A percentile compares a stretch with the other conserved stretches of the same genome.
Conservation (phyloP, 2,329 filamentous ascomycete species). For the Alternaria infectoria region DNA sequence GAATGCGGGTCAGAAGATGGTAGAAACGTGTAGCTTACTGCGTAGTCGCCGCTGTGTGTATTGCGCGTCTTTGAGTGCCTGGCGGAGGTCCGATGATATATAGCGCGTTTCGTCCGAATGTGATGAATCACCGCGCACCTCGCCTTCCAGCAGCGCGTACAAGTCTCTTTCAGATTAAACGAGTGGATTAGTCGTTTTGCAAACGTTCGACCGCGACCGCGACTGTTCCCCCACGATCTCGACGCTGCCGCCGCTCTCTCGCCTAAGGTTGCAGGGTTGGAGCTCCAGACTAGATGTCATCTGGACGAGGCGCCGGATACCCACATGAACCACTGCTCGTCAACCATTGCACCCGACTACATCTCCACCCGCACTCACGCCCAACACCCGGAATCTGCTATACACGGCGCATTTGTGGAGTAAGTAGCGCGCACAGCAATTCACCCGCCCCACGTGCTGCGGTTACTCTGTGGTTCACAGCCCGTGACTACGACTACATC, state of each 20-base stretch:
- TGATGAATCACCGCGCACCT: slow-evolving; percentile 14
- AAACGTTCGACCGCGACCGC: background rate
- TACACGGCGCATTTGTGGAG: slow-evolving; percentile 10
- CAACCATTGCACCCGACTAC: slow-evolving; percentile 12
- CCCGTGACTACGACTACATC: slow-evolving; percentile 5
- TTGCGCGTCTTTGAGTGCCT: slow-evolving; percentile 46
- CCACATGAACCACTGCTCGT: slow-evolving; percentile 28
- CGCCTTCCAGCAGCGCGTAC: slow-evolving; percentile 1
- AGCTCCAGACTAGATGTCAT: slow-evolving; percentile 31
- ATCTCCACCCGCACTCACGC: slow-evolving; percentile 8
- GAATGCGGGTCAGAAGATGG: background rate
- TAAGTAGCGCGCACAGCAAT: slow-evolving; percentile 14
- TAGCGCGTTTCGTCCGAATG: slow-evolving; percentile 21
- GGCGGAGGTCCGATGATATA: slow-evolving; percentile 23
- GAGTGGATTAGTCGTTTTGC: background rate
- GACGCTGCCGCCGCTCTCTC: slow-evolving; percentile 11
- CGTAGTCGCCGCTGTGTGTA: slow-evolving; percentile 15
- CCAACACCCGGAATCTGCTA: background rate
- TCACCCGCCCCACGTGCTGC: slow-evolving; percentile 6
- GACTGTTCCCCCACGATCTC: background rate
- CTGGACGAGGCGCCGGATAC: slow-evolving; percentile 36
- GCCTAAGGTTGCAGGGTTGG: slow-evolving; percentile 24
- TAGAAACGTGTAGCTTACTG: slow-evolving; percentile 24
- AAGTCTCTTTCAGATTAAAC: background rate
- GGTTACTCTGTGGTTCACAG: slow-evolving; percentile 10